A percentile compares a stretch with the other conserved stretches of the same genome.
These are phyloP conservation scores for Amaranthus hypochondriacus DNA, from an alignment of 148 eudicot genomes.

Conservation along the genomic window DNA sequence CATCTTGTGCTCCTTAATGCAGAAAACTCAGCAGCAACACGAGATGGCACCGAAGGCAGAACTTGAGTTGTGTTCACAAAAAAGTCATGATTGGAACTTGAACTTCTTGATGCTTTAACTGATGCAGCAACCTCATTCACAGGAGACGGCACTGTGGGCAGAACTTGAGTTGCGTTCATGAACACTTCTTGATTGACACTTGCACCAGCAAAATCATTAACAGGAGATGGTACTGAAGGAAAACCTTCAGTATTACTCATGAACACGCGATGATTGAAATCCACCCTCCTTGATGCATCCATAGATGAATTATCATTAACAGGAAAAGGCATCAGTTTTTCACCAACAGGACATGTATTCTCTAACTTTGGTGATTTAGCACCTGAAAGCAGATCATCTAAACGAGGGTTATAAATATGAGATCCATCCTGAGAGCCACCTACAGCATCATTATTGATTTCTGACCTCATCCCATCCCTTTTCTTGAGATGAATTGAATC, in stretches of 20 bases:
- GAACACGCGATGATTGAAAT: too few species aligned
- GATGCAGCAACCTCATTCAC: not conserved
- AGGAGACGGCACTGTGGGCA: conserved; percentile 2
- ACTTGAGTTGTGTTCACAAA: not conserved
- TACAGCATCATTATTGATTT: conserved; percentile 1
- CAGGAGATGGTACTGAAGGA: not conserved
- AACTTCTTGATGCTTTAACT: not conserved
- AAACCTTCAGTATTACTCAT: not conserved
- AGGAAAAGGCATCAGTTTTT: not conserved
- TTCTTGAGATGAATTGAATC: conserved; percentile 2
- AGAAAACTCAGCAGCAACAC: not conserved
- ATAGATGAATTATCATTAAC: too few species aligned
- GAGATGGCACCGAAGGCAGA: conserved; percentile 12
- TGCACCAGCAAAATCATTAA: too few species aligned
- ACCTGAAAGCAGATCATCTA: conserved; percentile 1
- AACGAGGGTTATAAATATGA: not conserved
- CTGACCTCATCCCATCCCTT: not conserved
- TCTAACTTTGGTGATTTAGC: not conserved
- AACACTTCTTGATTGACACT: too few species aligned
- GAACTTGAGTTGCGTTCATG: not conserved
- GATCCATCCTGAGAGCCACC: conserved; percentile 1
- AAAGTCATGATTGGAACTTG: too few species aligned
- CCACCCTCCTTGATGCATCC: too few species aligned
- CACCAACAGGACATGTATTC: not conserved
- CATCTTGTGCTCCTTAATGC: not conserved